These are phyloP conservation scores for Epichloe sylvatica DNA, from an alignment of 2,329 filamentous ascomycete species.

Conservation along the genomic window DNA sequence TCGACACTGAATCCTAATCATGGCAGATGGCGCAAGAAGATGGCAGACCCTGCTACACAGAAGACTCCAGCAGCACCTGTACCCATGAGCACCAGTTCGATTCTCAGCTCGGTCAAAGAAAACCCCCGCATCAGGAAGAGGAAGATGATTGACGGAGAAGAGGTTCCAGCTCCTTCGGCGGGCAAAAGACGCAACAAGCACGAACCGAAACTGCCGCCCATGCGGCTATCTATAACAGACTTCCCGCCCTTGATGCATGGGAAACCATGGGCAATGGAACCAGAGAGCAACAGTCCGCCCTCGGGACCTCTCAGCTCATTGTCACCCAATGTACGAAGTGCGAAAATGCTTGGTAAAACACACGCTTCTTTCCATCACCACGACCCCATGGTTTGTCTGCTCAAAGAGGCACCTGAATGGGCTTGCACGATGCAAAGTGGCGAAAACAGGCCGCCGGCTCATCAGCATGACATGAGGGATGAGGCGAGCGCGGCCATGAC, in stretches of 20 bases:
- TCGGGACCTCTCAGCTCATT: slow-evolving; percentile 17
- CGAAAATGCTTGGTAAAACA: slow-evolving; percentile 7
- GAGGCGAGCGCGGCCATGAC: slow-evolving; percentile 8
- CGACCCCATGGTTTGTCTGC: slow-evolving; percentile 10
- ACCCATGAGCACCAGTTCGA: slow-evolving; percentile 23
- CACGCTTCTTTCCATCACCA: slow-evolving; percentile 14
- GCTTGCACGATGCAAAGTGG: slow-evolving; percentile 1
- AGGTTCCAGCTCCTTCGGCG: slow-evolving; percentile 11
- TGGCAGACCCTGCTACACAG: not conserved
- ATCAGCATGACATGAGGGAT: slow-evolving; percentile 3
- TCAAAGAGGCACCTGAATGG: slow-evolving; percentile 10
- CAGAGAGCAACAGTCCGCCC: slow-evolving; percentile 9
- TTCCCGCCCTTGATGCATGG: slow-evolving; percentile 8
- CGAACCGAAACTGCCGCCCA: slow-evolving; percentile 17
- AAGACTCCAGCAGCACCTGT: not conserved
- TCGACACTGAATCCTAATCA: slow-evolving; percentile 26
- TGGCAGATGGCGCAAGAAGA: slow-evolving; percentile 16
- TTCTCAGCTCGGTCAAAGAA: slow-evolving; percentile 37
- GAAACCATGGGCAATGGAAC: slow-evolving; percentile 18
- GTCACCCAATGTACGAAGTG: slow-evolving; percentile 18
- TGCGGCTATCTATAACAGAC: slow-evolving; percentile 13
- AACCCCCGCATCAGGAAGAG: slow-evolving; percentile 33
- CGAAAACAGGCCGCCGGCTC: not conserved
- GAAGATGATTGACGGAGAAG: slow-evolving; percentile 30
- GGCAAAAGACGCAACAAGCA: slow-evolving; percentile 8